Conservation (phyloP, 192 early-diverging fungal genomes). For the Cetraspora pellucida region DNA sequence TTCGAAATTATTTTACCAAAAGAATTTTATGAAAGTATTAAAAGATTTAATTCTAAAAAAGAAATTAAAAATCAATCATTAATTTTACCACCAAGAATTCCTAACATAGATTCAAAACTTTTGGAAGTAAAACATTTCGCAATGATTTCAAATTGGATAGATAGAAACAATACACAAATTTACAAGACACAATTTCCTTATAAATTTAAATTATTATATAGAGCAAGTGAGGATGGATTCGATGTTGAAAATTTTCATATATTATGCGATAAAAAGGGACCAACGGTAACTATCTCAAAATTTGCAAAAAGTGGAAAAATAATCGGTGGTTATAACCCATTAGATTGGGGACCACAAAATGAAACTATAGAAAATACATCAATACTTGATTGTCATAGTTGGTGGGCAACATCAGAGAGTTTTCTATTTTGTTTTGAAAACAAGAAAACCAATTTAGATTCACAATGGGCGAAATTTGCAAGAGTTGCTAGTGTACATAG, state of each 20-base stretch:
- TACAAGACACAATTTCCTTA: not conserved
- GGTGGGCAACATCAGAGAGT: not conserved
- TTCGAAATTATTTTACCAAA: slow-evolving; percentile 15
- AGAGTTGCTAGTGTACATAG: not conserved
- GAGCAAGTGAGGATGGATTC: slow-evolving; percentile 15
- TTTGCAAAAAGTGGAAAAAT: not conserved
- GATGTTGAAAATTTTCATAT: not conserved
- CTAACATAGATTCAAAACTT: slow-evolving; percentile 1
- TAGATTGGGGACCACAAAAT: slow-evolving; percentile 2
- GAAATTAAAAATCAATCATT: not conserved
- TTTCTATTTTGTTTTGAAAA: slow-evolving; percentile 15
- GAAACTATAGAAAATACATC: not conserved
- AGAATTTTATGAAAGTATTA: not conserved
- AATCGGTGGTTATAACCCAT: slow-evolving; percentile 20
- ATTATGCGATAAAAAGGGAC: slow-evolving; percentile 16
- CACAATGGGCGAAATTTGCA: not conserved
- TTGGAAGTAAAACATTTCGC: not conserved
- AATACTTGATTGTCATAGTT: not conserved
- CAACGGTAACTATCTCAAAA: not conserved
- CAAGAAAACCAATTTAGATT: not conserved
- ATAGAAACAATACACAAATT: not conserved
- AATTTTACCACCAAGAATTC: slow-evolving; percentile 21
- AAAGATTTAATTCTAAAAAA: not conserved
- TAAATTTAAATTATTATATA: slow-evolving; percentile 1
- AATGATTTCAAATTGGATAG: slow-evolving; percentile 25